phyloP scores from a whole-genome alignment of 306 rosid species.

The barrel medic (Medicago truncatula) region DNA sequence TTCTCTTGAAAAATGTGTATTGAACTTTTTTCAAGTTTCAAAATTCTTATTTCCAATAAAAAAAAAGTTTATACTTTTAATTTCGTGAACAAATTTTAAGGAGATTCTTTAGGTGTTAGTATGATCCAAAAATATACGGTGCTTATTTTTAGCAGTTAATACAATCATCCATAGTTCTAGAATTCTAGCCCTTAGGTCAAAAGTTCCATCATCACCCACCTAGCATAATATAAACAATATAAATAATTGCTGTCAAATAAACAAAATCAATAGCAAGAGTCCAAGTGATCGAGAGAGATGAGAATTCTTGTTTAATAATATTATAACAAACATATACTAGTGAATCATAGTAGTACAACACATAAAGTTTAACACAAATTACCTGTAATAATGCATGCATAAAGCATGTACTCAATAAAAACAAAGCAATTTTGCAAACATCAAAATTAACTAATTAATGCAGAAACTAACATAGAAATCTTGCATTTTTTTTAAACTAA shows the following conservation, averaged over 20 bases:
- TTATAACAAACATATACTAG: conserved; percentile 10
- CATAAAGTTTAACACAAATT: background rate
- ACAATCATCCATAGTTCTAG: too few relatives aligned
- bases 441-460: background rate
- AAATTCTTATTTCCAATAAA: too few relatives aligned
- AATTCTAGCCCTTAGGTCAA: too few relatives aligned
- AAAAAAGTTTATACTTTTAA: too few relatives aligned
- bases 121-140: too few relatives aligned
- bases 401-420: conserved; percentile 13
- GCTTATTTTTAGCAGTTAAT: too few relatives aligned
- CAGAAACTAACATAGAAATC: conserved; percentile 1
- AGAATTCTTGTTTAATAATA: background rate
- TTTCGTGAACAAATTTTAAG: too few relatives aligned
- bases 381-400: conserved; percentile 26
- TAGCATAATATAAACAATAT: background rate
- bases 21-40: too few relatives aligned
- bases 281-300: background rate
- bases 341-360: conserved; percentile 11
- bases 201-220: too few relatives aligned
- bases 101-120: too few relatives aligned
- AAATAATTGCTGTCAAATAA: background rate
- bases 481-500: background rate
- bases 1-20: too few relatives aligned
- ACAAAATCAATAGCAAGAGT: background rate
- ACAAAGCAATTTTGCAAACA: background rate